phyloP scores from a whole-genome alignment of 1,284 basidiomycete genomes.

The Cryptococcus sp. region DNA sequence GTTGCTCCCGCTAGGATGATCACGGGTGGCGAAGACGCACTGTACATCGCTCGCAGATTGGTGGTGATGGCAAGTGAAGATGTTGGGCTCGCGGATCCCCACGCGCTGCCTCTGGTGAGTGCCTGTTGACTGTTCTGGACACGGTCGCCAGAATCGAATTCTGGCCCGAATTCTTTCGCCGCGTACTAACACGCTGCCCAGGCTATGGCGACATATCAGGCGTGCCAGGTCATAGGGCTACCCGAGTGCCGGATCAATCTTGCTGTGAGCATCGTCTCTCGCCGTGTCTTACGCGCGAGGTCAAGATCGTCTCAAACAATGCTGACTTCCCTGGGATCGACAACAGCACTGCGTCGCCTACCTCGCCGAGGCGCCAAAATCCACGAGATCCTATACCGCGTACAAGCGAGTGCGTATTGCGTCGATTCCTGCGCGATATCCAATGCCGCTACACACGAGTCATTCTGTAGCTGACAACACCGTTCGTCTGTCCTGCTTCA shows the following conservation, averaged over 20 bases:
- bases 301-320: background rate
- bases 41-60: slow-evolving; percentile 78
- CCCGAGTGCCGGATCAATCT: slow-evolving; percentile 62
- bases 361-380: slow-evolving; percentile 79
- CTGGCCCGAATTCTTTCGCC: too few species aligned
- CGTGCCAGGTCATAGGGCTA: slow-evolving; percentile 81
- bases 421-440: background rate
- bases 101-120: slow-evolving; percentile 69
- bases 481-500: background rate
- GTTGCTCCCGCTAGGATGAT: slow-evolving; percentile 61
- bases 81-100: slow-evolving; percentile 73
- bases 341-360: slow-evolving; percentile 71
- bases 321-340: slow-evolving; percentile 51
- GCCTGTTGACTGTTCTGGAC: background rate
- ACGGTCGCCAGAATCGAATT: too few species aligned
- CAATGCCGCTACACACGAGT: too few species aligned
- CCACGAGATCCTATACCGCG: slow-evolving; percentile 73
- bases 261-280: slow-evolving; percentile 33
- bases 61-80: slow-evolving; percentile 85
- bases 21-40: slow-evolving; percentile 80
- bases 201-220: slow-evolving; percentile 73
- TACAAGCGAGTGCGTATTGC: slow-evolving; percentile 59
- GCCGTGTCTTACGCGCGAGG: background rate
- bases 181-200: slow-evolving; percentile 35
- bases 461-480: background rate